Conservation (phyloP, 257 asterid genomes). For the Nicotiana otophora region DNA sequence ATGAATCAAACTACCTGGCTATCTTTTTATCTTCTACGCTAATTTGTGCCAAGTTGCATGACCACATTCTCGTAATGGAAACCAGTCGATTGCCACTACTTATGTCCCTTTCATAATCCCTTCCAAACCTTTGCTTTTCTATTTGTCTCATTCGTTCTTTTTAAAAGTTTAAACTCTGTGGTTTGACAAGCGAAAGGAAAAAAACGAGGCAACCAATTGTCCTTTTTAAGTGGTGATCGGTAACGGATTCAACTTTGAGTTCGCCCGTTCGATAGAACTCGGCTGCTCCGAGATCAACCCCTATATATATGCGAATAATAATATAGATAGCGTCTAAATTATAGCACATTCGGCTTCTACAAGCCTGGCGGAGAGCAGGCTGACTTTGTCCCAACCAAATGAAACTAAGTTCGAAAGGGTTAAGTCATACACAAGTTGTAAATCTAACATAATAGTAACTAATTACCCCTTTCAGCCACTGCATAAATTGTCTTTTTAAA, state of each 20-base stretch:
- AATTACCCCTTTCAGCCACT: too few species aligned
- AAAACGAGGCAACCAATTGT: background rate
- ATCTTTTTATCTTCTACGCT: background rate
- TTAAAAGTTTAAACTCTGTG: background rate
- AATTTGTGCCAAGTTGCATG: background rate
- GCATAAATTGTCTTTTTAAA: too few species aligned
- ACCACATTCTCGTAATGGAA: background rate
- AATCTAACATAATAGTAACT: too few species aligned
- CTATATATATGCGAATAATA: background rate
- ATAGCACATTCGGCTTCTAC: too few species aligned
- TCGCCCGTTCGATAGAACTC: background rate
- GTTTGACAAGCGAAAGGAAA: background rate
- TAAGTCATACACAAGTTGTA: too few species aligned
- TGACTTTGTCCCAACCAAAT: too few species aligned
- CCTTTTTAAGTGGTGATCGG: background rate
- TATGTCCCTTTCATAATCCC: background rate
- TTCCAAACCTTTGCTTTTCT: background rate
- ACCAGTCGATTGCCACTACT: slow-evolving; percentile 4
- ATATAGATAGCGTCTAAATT: too few species aligned
- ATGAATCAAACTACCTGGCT: too few species aligned
- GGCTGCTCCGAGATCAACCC: background rate
- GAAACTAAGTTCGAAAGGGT: too few species aligned
- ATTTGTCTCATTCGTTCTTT: background rate
- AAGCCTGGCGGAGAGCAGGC: too few species aligned
- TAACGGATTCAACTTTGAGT: background rate